Percentiles rank a stretch among this genome's conserved stretches.
phyloP scores from a whole-genome alignment of 2,329 filamentous ascomycete genomes.

The Penicillium sp. region DNA sequence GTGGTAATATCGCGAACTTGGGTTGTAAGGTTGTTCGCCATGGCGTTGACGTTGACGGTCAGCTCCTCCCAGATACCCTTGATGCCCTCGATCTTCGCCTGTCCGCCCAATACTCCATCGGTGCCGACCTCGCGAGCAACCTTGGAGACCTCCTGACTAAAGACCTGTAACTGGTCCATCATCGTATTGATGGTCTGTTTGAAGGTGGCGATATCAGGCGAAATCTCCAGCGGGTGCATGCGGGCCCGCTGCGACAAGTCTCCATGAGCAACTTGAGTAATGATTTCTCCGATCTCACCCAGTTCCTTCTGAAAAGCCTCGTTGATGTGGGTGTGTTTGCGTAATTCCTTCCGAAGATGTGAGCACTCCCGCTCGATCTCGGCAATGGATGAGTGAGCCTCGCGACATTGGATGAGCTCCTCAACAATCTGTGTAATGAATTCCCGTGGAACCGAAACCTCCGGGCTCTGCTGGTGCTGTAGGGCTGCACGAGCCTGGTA shows the following conservation, averaged over 20 bases:
- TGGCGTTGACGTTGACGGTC: slow-evolving; percentile 79
- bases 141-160: slow-evolving; percentile 76
- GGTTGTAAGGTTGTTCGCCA: slow-evolving; percentile 82
- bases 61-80: slow-evolving; percentile 83
- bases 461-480: slow-evolving; percentile 21
- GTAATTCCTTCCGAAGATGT: slow-evolving; percentile 23
- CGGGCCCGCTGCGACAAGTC: slow-evolving; percentile 24
- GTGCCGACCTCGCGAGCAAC: slow-evolving; percentile 78
- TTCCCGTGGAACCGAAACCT: slow-evolving; percentile 23
- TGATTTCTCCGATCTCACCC: slow-evolving; percentile 28
- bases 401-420: slow-evolving; percentile 24
- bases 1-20: slow-evolving; percentile 89
- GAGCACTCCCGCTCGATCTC: slow-evolving; percentile 24
- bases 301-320: slow-evolving; percentile 30
- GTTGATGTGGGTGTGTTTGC: slow-evolving; percentile 28
- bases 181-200: slow-evolving; percentile 81
- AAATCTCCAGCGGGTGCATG: slow-evolving; percentile 26
- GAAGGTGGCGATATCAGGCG: slow-evolving; percentile 40
- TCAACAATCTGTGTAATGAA: slow-evolving; percentile 26
- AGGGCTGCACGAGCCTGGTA: slow-evolving; percentile 25
- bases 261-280: slow-evolving; percentile 28
- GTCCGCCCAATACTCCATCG: slow-evolving; percentile 74
- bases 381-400: slow-evolving; percentile 20
- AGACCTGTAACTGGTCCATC: slow-evolving; percentile 77
- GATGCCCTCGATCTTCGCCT: slow-evolving; percentile 76